Conservation (phyloP, 2,329 filamentous ascomycete species). For the Endocalyx cinctus region DNA sequence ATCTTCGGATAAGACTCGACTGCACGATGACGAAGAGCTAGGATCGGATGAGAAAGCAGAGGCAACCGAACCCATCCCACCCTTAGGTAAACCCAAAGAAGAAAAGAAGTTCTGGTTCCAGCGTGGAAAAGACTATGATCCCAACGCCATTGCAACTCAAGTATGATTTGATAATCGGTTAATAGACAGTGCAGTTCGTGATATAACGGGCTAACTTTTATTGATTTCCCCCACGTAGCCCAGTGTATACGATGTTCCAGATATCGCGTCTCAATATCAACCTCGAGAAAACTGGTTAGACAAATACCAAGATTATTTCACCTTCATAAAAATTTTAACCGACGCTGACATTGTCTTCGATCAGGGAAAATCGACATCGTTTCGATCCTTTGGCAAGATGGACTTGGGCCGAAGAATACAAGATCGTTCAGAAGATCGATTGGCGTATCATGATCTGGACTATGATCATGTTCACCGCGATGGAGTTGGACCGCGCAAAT, state of each 20-base stretch:
- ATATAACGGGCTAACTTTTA: no score
- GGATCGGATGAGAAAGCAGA: slow-evolving; percentile 10
- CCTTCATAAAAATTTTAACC: background rate
- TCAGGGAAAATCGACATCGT: slow-evolving; percentile 28
- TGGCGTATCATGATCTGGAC: slow-evolving; percentile 40
- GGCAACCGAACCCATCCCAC: slow-evolving; percentile 11
- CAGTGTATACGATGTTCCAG: slow-evolving; percentile 41
- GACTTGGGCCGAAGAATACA: slow-evolving; percentile 28
- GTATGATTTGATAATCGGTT: slow-evolving; percentile 9
- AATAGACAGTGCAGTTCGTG: no score
- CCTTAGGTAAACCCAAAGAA: slow-evolving; percentile 18
- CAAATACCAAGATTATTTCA: no score
- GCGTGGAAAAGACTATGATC: slow-evolving; percentile 19
- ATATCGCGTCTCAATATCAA: slow-evolving; percentile 33
- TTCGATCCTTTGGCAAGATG: slow-evolving; percentile 29
- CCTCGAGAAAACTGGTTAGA: slow-evolving; percentile 22
- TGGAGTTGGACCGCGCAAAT: slow-evolving; percentile 47
- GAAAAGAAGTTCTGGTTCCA: slow-evolving; percentile 31
- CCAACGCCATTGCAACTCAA: slow-evolving; percentile 21
- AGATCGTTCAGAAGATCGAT: slow-evolving; percentile 26
- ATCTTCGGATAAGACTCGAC: slow-evolving; percentile 9
- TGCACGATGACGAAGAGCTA: slow-evolving; percentile 13
- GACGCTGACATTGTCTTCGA: background rate
- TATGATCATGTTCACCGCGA: slow-evolving; percentile 45
- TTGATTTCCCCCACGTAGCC: no score